Conservation (phyloP, 345 rosid genomes). For the Gossypium turneri region DNA sequence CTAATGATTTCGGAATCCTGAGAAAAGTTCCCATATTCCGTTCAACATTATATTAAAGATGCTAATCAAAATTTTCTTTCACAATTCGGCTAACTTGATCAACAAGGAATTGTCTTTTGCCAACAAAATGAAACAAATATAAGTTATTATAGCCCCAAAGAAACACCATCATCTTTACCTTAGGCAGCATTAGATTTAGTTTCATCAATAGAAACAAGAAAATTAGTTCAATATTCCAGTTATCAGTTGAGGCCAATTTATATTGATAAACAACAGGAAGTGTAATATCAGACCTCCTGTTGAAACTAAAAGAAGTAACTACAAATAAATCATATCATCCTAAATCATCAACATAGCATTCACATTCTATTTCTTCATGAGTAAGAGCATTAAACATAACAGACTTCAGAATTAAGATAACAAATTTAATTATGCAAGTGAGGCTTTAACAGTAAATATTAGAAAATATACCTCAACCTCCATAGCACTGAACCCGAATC, state of each 20-base stretch:
- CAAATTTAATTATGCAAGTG: slow-evolving; percentile 3
- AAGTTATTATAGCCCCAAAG: neutral
- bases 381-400: neutral
- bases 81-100: neutral
- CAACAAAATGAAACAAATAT: neutral
- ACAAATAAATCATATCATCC: neutral
- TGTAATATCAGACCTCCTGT: neutral
- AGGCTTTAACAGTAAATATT: neutral
- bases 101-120: neutral
- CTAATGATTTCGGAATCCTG: neutral
- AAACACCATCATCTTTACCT: neutral
- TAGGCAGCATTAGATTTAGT: neutral
- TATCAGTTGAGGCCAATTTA: neutral
- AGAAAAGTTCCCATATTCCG: neutral
- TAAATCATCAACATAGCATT: neutral
- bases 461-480: slow-evolving; percentile 48
- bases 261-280: neutral
- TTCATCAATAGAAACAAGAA: neutral
- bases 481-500: slow-evolving; percentile 97
- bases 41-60: neutral
- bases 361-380: neutral
- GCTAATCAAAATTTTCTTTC: neutral
- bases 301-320: neutral
- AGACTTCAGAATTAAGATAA: neutral
- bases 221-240: neutral